These are phyloP conservation scores for Plasmodium cynomolgi DNA, from an alignment of 169 alveolate species.

Conservation along the genomic window DNA sequence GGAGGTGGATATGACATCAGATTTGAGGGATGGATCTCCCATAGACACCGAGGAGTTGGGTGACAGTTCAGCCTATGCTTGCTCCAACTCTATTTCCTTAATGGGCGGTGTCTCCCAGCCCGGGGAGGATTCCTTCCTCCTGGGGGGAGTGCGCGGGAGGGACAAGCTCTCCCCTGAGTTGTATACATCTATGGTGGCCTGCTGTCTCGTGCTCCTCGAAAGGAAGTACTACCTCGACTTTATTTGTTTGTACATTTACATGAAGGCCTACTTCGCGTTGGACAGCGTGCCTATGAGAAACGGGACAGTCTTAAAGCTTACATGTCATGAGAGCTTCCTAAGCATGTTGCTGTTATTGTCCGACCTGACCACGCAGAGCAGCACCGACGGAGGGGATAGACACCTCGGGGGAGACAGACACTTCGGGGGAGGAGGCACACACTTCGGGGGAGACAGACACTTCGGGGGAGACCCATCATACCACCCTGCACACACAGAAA, in stretches of 20 bases:
- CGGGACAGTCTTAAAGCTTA: neutral
- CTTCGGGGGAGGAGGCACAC: neutral
- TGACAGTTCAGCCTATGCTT: neutral
- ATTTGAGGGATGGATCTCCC: neutral
- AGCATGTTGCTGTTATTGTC: slow-evolving; percentile 20
- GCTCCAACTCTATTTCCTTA: neutral
- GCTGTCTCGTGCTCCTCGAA: slow-evolving; percentile 25
- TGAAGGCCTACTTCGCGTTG: slow-evolving; percentile 31
- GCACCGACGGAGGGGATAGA: neutral
- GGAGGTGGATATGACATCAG: neutral
- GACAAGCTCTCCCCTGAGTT: neutral
- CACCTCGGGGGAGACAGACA: neutral
- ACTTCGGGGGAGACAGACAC: neutral
- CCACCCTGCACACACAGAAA: neutral
- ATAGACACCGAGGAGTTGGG: neutral
- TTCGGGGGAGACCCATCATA: neutral
- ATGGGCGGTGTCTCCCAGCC: neutral
- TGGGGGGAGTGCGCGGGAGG: neutral
- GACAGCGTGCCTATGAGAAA: slow-evolving; percentile 2
- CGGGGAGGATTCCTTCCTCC: slow-evolving; percentile 20
- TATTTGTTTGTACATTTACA: slow-evolving; percentile 34
- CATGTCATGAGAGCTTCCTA: slow-evolving; percentile 26
- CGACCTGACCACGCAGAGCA: neutral
- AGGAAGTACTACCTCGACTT: slow-evolving; percentile 50
- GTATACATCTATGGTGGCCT: slow-evolving; percentile 26